Conservation (phyloP, 768 basidiomycete species). For the Arthromyces matolae region DNA sequence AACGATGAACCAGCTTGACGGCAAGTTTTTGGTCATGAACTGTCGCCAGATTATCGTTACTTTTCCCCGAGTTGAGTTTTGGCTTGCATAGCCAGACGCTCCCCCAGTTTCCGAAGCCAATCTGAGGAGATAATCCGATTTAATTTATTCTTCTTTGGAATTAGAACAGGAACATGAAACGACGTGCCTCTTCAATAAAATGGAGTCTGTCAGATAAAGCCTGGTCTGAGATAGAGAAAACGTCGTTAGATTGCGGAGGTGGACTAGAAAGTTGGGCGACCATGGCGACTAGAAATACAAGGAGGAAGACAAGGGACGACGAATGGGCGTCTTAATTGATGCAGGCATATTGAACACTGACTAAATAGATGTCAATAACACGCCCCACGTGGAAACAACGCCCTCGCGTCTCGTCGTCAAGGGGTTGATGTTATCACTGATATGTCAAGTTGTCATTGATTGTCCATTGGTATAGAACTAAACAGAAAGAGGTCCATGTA, state of each 20-base stretch:
- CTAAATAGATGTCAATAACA: conserved; percentile 36
- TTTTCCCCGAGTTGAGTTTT: conserved; percentile 39
- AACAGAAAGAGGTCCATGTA: too few relatives aligned
- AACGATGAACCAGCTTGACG: conserved; percentile 91
- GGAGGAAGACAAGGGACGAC: conserved; percentile 33
- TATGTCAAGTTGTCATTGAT: too few relatives aligned
- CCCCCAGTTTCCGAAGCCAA: conserved; percentile 93
- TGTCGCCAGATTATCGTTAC: conserved; percentile 31
- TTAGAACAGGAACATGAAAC: conserved; percentile 8
- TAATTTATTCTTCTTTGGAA: conserved; percentile 10
- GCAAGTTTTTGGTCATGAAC: conserved; percentile 63
- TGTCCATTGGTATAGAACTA: not conserved
- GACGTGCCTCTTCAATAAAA: conserved; percentile 68
- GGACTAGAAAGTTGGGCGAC: conserved; percentile 30
- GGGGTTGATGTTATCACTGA: not conserved
- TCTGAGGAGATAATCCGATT: conserved; percentile 37
- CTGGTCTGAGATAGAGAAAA: conserved; percentile 74
- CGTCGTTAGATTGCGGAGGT: conserved; percentile 45
- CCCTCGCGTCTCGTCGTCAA: conserved; percentile 13
- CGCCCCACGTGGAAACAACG: conserved; percentile 15
- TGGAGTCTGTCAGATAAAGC: conserved; percentile 65
- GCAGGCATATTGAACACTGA: conserved; percentile 32
- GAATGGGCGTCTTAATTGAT: conserved; percentile 12
- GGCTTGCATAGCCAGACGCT: conserved; percentile 80
- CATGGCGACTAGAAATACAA: conserved; percentile 50